Conservation (phyloP, 441 rosid species). For the Populus hybrid region DNA sequence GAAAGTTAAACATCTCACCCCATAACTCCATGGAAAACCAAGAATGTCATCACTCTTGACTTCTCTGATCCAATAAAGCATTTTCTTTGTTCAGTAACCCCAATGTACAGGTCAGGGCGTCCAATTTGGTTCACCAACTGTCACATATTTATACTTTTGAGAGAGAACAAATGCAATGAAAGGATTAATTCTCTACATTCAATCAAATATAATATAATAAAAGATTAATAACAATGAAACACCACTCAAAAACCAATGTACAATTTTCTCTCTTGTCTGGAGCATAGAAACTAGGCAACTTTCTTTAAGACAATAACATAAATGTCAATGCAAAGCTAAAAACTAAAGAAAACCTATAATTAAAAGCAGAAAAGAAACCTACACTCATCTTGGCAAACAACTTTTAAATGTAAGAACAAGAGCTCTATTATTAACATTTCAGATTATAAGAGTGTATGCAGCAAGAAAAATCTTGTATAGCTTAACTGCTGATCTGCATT, state of each 20-base stretch:
- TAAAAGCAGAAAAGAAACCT: too few species aligned
- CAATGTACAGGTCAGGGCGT: constrained; percentile 44
- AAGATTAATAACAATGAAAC: not conserved
- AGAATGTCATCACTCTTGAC: constrained; percentile 41
- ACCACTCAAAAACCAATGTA: not conserved
- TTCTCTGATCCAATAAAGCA: constrained; percentile 53
- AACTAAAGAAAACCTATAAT: not conserved
- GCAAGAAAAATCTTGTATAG: not conserved
- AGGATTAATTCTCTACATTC: not conserved
- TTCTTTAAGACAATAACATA: not conserved
- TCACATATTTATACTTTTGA: constrained; percentile 20
- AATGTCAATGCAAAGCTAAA: not conserved
- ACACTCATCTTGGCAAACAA: not conserved
- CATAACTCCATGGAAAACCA: constrained; percentile 51
- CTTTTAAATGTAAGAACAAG: not conserved
- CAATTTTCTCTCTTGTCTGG: not conserved
- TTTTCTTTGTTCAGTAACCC: constrained; percentile 59
- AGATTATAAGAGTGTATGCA: not conserved
- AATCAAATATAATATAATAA: not conserved
- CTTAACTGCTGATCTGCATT: not conserved
- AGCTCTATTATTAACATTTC: not conserved
- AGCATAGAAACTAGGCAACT: not conserved
- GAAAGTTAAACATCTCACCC: constrained; percentile 41
- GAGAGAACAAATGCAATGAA: not conserved
- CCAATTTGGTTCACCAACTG: constrained; percentile 45